Conservation (phyloP, 331 rosid genomes). For the Quercus tomentella region DNA sequence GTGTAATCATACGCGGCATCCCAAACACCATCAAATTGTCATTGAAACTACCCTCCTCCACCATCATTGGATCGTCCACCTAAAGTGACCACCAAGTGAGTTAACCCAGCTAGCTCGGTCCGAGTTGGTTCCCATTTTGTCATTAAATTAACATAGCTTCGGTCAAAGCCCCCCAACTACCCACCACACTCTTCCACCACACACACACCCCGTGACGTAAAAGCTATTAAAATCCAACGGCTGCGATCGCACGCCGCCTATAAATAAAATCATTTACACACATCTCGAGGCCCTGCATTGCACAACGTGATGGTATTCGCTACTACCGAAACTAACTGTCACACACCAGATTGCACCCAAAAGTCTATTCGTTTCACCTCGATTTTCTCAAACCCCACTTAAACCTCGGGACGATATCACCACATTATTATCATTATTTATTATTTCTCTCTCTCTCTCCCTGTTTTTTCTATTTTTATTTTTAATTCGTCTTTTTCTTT, state of each 20-base stretch:
- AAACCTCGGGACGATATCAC: constrained; percentile 14
- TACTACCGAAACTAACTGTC: constrained; percentile 25
- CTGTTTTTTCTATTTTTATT: too few species aligned
- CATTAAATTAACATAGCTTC: neutral
- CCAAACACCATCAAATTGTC: neutral
- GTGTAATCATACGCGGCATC: constrained; percentile 13
- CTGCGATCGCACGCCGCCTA: constrained; percentile 28
- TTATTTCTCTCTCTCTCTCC: neutral
- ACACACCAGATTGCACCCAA: constrained; percentile 23
- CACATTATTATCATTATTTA: neutral
- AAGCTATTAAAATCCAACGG: constrained; percentile 5
- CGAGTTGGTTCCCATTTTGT: neutral
- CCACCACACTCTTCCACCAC: neutral
- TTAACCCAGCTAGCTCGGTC: constrained; percentile 30
- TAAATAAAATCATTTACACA: constrained; percentile 29
- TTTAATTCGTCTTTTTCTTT: neutral
- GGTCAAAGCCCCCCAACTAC: constrained; percentile 17
- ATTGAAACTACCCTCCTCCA: neutral
- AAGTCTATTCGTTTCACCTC: neutral
- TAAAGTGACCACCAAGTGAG: neutral
- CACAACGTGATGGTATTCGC: constrained; percentile 14
- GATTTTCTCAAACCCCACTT: constrained; percentile 17
- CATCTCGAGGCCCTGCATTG: constrained; percentile 19
- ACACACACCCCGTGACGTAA: constrained; percentile 19
- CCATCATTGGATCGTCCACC: constrained; percentile 22